Conservation (phyloP, 1,284 basidiomycete genomes). For the Ceratobasidium sp. region DNA sequence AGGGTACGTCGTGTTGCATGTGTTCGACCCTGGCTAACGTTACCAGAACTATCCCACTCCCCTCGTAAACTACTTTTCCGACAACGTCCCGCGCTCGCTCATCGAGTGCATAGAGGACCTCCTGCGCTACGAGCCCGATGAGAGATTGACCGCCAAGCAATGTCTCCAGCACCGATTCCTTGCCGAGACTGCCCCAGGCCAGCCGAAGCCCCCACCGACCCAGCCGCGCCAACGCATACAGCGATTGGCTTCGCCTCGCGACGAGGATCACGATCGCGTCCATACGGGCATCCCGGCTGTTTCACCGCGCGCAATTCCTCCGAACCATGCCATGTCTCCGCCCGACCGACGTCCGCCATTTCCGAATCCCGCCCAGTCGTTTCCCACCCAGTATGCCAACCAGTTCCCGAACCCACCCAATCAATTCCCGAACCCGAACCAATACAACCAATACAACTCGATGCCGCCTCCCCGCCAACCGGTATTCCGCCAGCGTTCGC, state of each 20-base stretch:
- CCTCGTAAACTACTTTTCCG: slow-evolving; percentile 80
- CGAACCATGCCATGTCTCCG: slow-evolving; percentile 64
- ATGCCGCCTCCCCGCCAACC: slow-evolving; percentile 42
- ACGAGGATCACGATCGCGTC: neutral
- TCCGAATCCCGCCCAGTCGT: slow-evolving; percentile 42
- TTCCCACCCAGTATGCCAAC: neutral
- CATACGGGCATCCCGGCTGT: slow-evolving; percentile 52
- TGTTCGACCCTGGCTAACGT: slow-evolving; percentile 35
- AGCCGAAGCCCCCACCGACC: slow-evolving; percentile 44
- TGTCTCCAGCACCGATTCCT: slow-evolving; percentile 92
- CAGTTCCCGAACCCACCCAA: too few relatives aligned
- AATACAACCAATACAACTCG: too few relatives aligned
- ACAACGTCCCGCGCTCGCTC: slow-evolving; percentile 76
- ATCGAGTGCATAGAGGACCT: slow-evolving; percentile 92
- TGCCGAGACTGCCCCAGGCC: slow-evolving; percentile 61
- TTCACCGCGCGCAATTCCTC: slow-evolving; percentile 63
- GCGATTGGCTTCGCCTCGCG: slow-evolving; percentile 47
- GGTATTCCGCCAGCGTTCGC: neutral
- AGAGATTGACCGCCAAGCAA: slow-evolving; percentile 82
- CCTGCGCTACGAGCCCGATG: slow-evolving; percentile 89
- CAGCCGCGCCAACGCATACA: slow-evolving; percentile 29
- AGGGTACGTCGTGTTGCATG: slow-evolving; percentile 50
- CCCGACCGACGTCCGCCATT: slow-evolving; percentile 51
- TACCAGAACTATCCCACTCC: slow-evolving; percentile 75
- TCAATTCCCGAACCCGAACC: too few relatives aligned